Evolutionary conservation across 805 yeast genomes (phyloP), one percentile per base, ranked within the genome.

Genomic region (Isabelozyma rhagii): DNA sequence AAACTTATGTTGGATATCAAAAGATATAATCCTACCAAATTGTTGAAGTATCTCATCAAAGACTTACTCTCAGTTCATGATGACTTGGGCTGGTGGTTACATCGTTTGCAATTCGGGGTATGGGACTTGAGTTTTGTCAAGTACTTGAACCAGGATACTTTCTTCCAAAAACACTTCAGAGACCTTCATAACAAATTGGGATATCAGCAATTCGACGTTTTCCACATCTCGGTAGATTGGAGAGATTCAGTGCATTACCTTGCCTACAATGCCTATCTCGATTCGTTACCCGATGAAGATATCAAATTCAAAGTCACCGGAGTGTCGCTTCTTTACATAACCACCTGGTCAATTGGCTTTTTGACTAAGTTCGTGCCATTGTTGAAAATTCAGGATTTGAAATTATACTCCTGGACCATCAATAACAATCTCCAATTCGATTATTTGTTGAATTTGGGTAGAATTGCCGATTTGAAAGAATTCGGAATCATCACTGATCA

Each of bases 1-100:
- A 60, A 61, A 44, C 55, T 74, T 46, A 67, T 69, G 71, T 65
- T 74, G 47, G 79, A 74, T 52, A 64, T 74, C 53, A 74, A 74
- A 51, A 54, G 63, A 25, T 59, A 61, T n/a, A 74, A 74, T 50
- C 73, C 74, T n/a, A 61, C 73, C 15, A 63, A 57, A 43, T 45
- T 74, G 0, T 48, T 68, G 46, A 64, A 63, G 50, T 57, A 55
- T 43, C 50, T 73, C 6, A 51, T 74, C 25, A 46, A 61, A 39
- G 74, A 70, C 43, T 51, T 72, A 44, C 45, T 68, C 14, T 49
- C 53, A 3, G 68, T 66, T 10, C 55, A 62, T 14, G 47, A 55
- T 28, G 72, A 72, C 45, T 55, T 72, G 13, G 43, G 55, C 15
- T 74, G 69, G 67, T 74, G 78, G 79, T 63, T 58, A 29, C 63